Base-by-base conservation (phyloP, 2,329 filamentous ascomycete genomes). In the Shiraia sp. region DNA sequence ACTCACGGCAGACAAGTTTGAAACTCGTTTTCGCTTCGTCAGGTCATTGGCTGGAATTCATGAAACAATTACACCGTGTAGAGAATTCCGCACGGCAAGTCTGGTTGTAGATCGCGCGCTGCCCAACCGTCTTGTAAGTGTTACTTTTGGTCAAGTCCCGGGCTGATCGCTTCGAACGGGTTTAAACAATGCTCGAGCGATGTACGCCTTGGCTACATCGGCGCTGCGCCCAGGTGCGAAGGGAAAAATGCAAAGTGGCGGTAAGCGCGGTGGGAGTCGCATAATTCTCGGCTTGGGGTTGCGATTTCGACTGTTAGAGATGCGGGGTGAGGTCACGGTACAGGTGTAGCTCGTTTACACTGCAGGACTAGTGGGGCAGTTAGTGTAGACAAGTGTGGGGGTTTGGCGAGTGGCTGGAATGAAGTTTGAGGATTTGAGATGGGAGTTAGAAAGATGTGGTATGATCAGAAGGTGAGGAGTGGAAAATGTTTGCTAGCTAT, bases 281-380 rank as follows among this genome's bases (percentile, higher is more conserved):
- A 22, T 14, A 17, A 17, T 6, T 8, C 6, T 14, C 4, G 24
- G 10, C 22, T 32, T 16, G 32, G 12, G 24, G 15, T 24, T 36
- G 38, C 27, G 23, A n/a, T n/a, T n/a, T 33, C 17, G 22, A 39
- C 35, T 30, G 38, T 19, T 8, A 25, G 31, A 26, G 37, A 52
- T 57, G 57, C 57, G 55, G 51, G 57, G 51, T 61, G 57, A 59
- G 50, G 49, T 63, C 59, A 63, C 54, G 51, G 29, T 45, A 42
- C 39, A 36, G 25, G 26, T 36, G 40, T 45, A 43, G 36, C 22
- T 45, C 51, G 47, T 44, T 38, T 51, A 50, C 48, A 51, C 33
- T 30, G 47, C 24, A 39, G 35, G 26, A 17, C 14, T 22, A 34
- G 13, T 22, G 32, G 27, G 31, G 24, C 7, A 33, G 16, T 24